phyloP scores from a whole-genome alignment of 169 alveolate species.

The Plasmodium relictum region DNA sequence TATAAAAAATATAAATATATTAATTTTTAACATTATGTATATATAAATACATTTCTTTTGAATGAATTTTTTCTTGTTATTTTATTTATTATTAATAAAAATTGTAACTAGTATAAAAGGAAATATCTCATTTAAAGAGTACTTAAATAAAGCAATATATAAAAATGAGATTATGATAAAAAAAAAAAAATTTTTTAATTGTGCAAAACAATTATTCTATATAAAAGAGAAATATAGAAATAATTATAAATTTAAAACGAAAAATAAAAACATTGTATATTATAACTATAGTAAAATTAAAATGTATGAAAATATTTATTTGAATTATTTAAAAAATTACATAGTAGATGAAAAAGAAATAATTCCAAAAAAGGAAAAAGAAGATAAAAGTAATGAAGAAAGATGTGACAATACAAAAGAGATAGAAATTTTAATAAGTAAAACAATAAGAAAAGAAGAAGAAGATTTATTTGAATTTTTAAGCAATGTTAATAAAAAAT shows the following conservation, averaged over 20 bases:
- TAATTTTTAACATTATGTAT: no score
- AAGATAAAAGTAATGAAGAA: neutral
- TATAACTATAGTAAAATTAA: neutral
- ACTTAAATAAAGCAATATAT: neutral
- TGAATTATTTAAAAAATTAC: constrained; percentile 38
- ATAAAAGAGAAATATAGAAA: neutral
- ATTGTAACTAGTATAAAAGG: neutral
- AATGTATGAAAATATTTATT: constrained; percentile 26
- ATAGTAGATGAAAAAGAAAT: constrained; percentile 6
- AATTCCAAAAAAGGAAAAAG: neutral
- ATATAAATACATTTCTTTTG: neutral
- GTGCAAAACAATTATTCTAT: constrained; percentile 13
- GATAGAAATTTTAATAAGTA: constrained; percentile 25
- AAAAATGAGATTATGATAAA: neutral
- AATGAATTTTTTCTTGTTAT: neutral
- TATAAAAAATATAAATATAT: no score
- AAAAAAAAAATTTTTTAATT: constrained; percentile 12
- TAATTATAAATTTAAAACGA: neutral
- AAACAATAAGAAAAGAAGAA: constrained; percentile 39
- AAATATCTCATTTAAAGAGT: neutral
- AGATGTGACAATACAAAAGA: neutral
- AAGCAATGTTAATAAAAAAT: constrained; percentile 31
- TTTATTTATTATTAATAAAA: neutral
- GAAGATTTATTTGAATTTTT: constrained; percentile 49
- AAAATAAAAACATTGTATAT: neutral